Percentiles rank a stretch among this genome's conserved stretches.
Conservation (phyloP, 2,329 filamentous ascomycete species). For the Colletotrichum echinochloae region DNA sequence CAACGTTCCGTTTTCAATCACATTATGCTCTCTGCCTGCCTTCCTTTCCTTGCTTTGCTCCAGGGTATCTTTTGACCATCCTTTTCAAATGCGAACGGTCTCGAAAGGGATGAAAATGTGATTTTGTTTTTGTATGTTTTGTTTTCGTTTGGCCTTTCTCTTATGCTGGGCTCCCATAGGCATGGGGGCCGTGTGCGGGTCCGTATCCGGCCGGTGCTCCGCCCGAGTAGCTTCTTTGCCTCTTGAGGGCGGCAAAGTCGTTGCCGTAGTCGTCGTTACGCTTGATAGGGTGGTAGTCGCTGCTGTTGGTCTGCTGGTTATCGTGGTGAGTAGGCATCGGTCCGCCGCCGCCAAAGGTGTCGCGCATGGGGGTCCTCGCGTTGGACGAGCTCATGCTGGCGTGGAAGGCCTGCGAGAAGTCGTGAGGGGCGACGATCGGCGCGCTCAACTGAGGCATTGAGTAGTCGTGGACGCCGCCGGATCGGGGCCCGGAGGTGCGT, state of each 20-base stretch:
- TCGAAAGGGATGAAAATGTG: background rate
- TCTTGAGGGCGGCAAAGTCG: slow-evolving; percentile 48
- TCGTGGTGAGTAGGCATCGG: slow-evolving; percentile 41
- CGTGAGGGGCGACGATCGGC: slow-evolving; percentile 64
- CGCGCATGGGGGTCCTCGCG: slow-evolving; percentile 59
- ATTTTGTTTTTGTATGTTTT: background rate
- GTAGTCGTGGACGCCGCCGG: slow-evolving; percentile 58
- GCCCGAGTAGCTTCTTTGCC: slow-evolving; percentile 54
- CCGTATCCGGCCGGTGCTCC: slow-evolving; percentile 15
- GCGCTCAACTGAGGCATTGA: slow-evolving; percentile 67
- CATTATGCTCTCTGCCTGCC: background rate
- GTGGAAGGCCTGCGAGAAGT: slow-evolving; percentile 64
- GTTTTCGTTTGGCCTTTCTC: background rate
- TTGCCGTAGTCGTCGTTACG: slow-evolving; percentile 46
- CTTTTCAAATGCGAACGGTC: slow-evolving; percentile 1
- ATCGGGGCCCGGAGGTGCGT: slow-evolving; percentile 54
- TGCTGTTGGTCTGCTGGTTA: slow-evolving; percentile 41
- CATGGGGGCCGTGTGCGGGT: slow-evolving; percentile 39
- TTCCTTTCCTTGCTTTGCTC: slow-evolving; percentile 6
- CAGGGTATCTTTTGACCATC: slow-evolving; percentile 17
- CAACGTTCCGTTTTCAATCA: background rate
- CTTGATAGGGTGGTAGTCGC: slow-evolving; percentile 36
- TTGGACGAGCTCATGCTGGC: slow-evolving; percentile 51
- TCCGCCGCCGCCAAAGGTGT: slow-evolving; percentile 54
- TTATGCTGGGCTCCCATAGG: slow-evolving; percentile 43